Conservation (phyloP, 805 yeast genomes). For the Candida gorgasii region DNA sequence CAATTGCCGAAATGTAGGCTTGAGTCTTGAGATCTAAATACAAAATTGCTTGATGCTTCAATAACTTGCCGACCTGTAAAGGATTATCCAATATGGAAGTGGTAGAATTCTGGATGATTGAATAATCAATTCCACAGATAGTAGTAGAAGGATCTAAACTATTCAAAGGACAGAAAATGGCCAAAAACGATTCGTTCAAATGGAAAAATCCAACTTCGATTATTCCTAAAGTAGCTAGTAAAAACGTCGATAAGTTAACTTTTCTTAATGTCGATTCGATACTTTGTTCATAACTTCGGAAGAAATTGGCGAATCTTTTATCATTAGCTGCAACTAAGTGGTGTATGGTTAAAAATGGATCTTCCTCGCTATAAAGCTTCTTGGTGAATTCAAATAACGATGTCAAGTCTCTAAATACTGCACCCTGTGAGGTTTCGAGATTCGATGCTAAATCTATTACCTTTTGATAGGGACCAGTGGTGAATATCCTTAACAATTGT, state of each 20-base stretch:
- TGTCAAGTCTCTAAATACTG: constrained; percentile 65
- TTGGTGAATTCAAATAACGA: constrained; percentile 78
- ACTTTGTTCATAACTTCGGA: constrained; percentile 61
- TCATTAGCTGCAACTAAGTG: constrained; percentile 72
- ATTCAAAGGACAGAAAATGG: constrained; percentile 81
- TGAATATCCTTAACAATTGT: constrained; percentile 72
- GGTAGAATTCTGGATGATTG: constrained; percentile 30
- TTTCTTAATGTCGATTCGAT: constrained; percentile 70
- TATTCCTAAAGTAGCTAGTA: constrained; percentile 83
- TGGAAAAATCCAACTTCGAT: constrained; percentile 85
- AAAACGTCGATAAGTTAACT: constrained; percentile 83
- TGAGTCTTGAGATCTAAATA: constrained; percentile 91
- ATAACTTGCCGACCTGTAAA: constrained; percentile 51
- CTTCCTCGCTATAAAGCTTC: constrained; percentile 64
- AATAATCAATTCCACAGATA: constrained; percentile 34
- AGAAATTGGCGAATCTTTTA: constrained; percentile 55
- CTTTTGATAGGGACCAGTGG: constrained; percentile 74
- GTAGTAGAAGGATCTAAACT: constrained; percentile 51
- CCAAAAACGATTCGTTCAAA: constrained; percentile 80
- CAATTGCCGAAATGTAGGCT: constrained; percentile 87
- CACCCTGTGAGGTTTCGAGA: constrained; percentile 64
- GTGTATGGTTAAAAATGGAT: constrained; percentile 69
- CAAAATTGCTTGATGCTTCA: constrained; percentile 78
- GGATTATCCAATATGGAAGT: constrained; percentile 27
- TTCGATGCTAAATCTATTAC: constrained; percentile 68